phyloP scores from a whole-genome alignment of 2,329 filamentous ascomycete species.

The Penicillium capsulatum region DNA sequence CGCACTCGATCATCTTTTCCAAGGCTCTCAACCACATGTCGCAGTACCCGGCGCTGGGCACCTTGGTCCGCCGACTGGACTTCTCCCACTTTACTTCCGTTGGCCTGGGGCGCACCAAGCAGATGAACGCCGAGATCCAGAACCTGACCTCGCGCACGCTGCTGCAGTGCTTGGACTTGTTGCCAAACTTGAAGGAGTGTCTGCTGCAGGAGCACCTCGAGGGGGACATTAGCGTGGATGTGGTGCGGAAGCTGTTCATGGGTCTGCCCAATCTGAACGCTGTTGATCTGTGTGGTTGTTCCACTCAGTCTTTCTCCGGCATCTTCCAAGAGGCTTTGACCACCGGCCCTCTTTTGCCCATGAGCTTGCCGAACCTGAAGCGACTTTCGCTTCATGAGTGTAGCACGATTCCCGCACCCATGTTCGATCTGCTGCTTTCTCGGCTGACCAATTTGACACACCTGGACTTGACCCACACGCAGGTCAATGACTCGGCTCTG shows the following conservation, averaged over 20 bases:
- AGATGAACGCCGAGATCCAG: constrained; percentile 68
- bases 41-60: constrained; percentile 64
- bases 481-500: constrained; percentile 68
- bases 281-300: constrained; percentile 73
- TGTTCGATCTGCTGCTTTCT: constrained; percentile 68
- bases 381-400: constrained; percentile 76
- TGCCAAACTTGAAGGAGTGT: constrained; percentile 72
- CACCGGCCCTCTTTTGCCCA: constrained; percentile 44
- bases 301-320: constrained; percentile 62
- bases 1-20: constrained; percentile 76
- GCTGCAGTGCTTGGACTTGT: constrained; percentile 64
- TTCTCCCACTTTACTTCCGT: constrained; percentile 83
- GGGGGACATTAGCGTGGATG: constrained; percentile 64
- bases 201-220: constrained; percentile 77
- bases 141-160: constrained; percentile 73
- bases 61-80: constrained; percentile 72
- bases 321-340: constrained; percentile 58
- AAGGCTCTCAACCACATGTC: constrained; percentile 70
- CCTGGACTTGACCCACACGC: constrained; percentile 73
- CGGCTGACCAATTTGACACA: constrained; percentile 67
- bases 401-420: constrained; percentile 61
- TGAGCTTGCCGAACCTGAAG: constrained; percentile 56
- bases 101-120: constrained; percentile 68
- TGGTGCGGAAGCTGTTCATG: constrained; percentile 67
- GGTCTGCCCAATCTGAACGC: constrained; percentile 61